Evolutionary conservation across 306 rosid species (phyloP).

Genomic region (Ormosia emarginata): DNA sequence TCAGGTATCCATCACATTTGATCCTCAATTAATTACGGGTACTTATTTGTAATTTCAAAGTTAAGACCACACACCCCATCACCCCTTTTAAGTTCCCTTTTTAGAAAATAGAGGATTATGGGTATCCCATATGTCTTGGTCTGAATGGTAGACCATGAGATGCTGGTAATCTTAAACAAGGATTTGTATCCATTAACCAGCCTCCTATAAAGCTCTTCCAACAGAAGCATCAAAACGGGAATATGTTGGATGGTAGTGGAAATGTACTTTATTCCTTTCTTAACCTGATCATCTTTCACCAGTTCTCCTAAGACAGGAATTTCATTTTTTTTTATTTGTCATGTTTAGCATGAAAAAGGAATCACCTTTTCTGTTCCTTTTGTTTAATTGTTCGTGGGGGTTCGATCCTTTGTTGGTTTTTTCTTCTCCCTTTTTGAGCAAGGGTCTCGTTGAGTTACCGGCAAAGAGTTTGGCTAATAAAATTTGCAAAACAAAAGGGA

Average conservation of each 20-base stretch:
- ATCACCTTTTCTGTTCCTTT: slow-evolving; percentile 24
- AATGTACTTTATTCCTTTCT: slow-evolving; percentile 65
- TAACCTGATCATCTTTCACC: slow-evolving; percentile 31
- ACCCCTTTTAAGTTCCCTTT: background rate
- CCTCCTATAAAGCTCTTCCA: slow-evolving; percentile 14
- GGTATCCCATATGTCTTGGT: background rate
- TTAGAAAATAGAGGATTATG: slow-evolving; percentile 1
- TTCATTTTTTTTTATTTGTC: slow-evolving; percentile 12
- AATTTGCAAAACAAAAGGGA: background rate
- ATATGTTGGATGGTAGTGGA: slow-evolving; percentile 49
- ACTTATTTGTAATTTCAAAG: background rate
- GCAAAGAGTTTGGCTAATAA: background rate
- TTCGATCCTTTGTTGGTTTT: slow-evolving; percentile 14
- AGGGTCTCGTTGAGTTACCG: background rate
- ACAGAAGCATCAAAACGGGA: slow-evolving; percentile 40
- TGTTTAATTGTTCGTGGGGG: background rate
- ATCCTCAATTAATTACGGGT: background rate
- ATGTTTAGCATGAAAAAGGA: slow-evolving; percentile 9
- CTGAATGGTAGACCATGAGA: slow-evolving; percentile 9
- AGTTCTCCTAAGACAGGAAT: background rate
- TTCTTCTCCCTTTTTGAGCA: slow-evolving; percentile 7
- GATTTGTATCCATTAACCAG: slow-evolving; percentile 11
- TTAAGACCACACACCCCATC: background rate
- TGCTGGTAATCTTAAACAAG: slow-evolving; percentile 15
- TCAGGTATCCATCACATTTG: background rate